Evolutionary conservation across 106 monocot species (phyloP).

Genomic region (Dendrobium chrysotoxum): DNA sequence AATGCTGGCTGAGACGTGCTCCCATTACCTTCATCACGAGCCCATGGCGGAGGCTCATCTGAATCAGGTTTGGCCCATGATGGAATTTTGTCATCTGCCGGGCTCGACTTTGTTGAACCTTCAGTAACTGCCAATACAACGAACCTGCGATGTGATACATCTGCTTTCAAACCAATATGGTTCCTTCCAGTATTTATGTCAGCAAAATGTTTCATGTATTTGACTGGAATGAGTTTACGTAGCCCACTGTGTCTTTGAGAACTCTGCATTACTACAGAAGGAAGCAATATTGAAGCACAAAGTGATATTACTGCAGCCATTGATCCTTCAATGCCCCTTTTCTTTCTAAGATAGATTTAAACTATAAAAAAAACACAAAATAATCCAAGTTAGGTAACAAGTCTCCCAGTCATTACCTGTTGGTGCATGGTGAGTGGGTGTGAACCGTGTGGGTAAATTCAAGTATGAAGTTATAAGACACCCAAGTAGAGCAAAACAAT

Average conservation of each 20-base stretch:
- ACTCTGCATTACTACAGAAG: constrained; percentile 5
- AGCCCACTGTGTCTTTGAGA: constrained; percentile 6
- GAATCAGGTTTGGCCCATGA: constrained; percentile 87
- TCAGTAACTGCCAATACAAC: constrained; percentile 39
- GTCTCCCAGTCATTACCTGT: background rate
- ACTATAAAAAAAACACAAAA: background rate
- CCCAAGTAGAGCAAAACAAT: too few relatives aligned
- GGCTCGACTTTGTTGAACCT: constrained; percentile 53
- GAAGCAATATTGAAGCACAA: constrained; percentile 8
- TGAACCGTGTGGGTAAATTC: too few relatives aligned
- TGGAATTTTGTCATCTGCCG: constrained; percentile 70
- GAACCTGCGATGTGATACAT: constrained; percentile 6
- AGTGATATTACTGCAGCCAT: constrained; percentile 22
- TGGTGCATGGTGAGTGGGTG: too few relatives aligned
- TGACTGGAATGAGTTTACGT: constrained; percentile 5
- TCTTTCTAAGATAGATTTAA: background rate
- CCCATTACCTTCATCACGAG: constrained; percentile 38
- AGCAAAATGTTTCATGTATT: background rate
- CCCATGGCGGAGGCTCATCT: constrained; percentile 90
- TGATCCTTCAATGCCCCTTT: background rate
- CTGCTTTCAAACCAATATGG: constrained; percentile 1
- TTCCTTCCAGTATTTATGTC: background rate
- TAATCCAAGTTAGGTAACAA: background rate
- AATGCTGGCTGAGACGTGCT: constrained; percentile 27
- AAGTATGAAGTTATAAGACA: too few relatives aligned